A percentile compares a stretch with the other conserved stretches of the same genome.
phyloP scores from a whole-genome alignment of 176 grass and related monocot genomes.

The Triticum timopheevii region DNA sequence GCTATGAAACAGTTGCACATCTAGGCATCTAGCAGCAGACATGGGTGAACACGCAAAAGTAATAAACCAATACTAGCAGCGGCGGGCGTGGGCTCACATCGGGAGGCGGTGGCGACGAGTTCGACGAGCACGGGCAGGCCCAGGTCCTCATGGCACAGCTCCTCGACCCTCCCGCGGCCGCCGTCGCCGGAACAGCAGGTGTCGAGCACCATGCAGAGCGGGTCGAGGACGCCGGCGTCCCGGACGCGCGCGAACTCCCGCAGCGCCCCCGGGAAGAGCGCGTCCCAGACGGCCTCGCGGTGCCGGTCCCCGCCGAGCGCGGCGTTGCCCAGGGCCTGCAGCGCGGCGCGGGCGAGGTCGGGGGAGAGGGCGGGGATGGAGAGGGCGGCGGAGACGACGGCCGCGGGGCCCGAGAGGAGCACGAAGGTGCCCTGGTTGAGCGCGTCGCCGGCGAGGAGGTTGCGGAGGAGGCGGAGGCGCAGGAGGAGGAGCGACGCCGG shows the following conservation, averaged over 20 bases:
- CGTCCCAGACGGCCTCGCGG: conserved; percentile 60
- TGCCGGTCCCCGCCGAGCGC: conserved; percentile 61
- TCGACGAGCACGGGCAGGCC: conserved; percentile 56
- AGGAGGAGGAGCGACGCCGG: conserved; percentile 35
- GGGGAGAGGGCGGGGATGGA: conserved; percentile 16
- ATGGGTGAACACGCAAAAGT: background rate
- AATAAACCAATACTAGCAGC: background rate
- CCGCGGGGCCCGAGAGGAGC: conserved; percentile 34
- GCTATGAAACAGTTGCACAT: background rate
- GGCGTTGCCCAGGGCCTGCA: conserved; percentile 75
- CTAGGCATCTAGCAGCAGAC: conserved; percentile 12
- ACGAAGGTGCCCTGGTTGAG: conserved; percentile 72
- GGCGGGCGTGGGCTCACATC: conserved; percentile 25
- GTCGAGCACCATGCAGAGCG: conserved; percentile 92
- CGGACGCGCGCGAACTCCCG: conserved; percentile 42
- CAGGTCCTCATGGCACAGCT: conserved; percentile 45
- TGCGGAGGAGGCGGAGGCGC: conserved; percentile 74
- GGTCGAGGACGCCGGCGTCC: conserved; percentile 55
- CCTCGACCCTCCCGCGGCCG: conserved; percentile 47
- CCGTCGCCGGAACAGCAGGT: conserved; percentile 67
- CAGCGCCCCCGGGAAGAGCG: conserved; percentile 61
- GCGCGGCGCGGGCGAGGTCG: conserved; percentile 48
- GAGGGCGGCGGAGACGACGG: conserved; percentile 36
- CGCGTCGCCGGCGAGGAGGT: conserved; percentile 74
- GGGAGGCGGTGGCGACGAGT: conserved; percentile 49